Conservation (phyloP, 2,329 filamentous ascomycete species). For the Neocatenulostroma microsporum region DNA sequence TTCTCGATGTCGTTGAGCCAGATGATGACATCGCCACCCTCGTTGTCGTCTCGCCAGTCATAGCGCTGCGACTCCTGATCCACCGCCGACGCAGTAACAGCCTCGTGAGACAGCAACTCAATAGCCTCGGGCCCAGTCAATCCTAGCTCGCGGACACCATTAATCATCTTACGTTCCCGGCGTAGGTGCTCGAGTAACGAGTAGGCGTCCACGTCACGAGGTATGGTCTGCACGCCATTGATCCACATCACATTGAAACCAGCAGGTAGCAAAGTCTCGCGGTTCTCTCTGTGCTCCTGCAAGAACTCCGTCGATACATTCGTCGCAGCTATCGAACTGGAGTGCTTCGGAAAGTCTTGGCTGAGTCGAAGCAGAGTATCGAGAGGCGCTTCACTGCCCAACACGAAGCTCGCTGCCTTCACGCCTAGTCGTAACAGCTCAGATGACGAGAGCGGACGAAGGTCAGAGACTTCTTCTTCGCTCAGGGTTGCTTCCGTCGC, state of each 20-base stretch:
- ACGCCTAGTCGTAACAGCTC: conserved; percentile 70
- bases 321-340: conserved; percentile 64
- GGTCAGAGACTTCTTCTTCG: conserved; percentile 64
- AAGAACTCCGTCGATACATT: conserved; percentile 64
- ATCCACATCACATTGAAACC: conserved; percentile 87
- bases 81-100: conserved; percentile 57
- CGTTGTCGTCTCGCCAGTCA: conserved; percentile 80
- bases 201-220: conserved; percentile 81
- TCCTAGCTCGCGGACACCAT: conserved; percentile 65
- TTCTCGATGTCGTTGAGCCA: conserved; percentile 47
- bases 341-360: conserved; percentile 91
- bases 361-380: conserved; percentile 74
- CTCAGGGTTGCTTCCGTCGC: conserved; percentile 30
- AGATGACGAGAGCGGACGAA: conserved; percentile 79
- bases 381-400: conserved; percentile 72
- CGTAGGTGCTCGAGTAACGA: conserved; percentile 73
- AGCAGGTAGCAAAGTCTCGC: conserved; percentile 57
- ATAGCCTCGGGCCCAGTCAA: conserved; percentile 70
- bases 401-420: conserved; percentile 79
- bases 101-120: conserved; percentile 65
- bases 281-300: conserved; percentile 63
- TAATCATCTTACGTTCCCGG: conserved; percentile 70
- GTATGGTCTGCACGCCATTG: conserved; percentile 81
- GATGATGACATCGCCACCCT: conserved; percentile 67
- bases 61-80: conserved; percentile 59